These are phyloP conservation scores for Inosperma sp. DNA, from an alignment of 768 basidiomycete genomes.

Conservation along the genomic window DNA sequence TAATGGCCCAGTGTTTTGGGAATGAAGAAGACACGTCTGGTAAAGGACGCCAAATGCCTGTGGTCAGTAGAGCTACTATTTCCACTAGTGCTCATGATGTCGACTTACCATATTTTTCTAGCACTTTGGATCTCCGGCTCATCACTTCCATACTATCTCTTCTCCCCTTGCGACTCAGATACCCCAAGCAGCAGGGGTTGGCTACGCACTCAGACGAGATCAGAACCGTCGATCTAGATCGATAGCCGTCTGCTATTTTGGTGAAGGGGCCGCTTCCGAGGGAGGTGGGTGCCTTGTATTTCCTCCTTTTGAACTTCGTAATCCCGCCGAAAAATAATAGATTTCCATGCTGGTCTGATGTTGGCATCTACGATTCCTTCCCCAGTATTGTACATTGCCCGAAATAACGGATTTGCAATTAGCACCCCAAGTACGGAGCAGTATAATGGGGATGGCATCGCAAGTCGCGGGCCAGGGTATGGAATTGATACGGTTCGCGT, in stretches of 20 bases:
- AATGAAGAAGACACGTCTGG: constrained; percentile 74
- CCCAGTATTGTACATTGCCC: constrained; percentile 68
- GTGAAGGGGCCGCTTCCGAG: constrained; percentile 92
- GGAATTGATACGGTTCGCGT: constrained; percentile 90
- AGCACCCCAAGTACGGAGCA: constrained; percentile 89
- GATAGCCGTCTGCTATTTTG: constrained; percentile 86
- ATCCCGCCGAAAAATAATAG: constrained; percentile 33
- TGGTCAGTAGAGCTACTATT: constrained; percentile 44
- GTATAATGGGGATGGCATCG: constrained; percentile 90
- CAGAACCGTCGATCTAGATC: constrained; percentile 61
- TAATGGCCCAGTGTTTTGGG: constrained; percentile 92
- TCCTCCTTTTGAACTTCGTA: background rate
- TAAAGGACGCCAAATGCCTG: constrained; percentile 92
- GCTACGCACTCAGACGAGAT: constrained; percentile 80
- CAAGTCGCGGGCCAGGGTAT: constrained; percentile 86
- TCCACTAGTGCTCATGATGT: background rate
- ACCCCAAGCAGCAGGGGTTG: constrained; percentile 92
- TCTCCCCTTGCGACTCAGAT: constrained; percentile 93
- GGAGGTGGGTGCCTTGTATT: constrained; percentile 45
- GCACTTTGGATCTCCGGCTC: constrained; percentile 81
- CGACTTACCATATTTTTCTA: constrained; percentile 27
- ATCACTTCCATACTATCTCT: constrained; percentile 93
- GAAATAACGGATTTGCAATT: constrained; percentile 92
- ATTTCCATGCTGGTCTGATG: constrained; percentile 89
- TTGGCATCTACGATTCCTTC: constrained; percentile 73